Base-by-base conservation (phyloP, 2,329 filamentous ascomycete species). In the Cryphonectria carpinicola region DNA sequence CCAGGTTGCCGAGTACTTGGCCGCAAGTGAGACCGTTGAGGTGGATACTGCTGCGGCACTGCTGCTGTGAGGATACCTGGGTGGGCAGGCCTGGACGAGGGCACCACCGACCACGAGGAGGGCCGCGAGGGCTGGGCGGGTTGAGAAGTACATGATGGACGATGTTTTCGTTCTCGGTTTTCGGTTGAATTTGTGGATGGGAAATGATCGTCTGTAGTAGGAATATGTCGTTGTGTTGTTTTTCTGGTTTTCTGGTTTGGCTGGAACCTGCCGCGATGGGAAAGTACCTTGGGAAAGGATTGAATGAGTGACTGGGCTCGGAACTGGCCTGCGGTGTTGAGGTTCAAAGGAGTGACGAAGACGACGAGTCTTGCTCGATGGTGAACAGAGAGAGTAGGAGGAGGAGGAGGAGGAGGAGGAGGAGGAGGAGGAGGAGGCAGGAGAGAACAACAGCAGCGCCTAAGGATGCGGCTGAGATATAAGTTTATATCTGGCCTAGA, bases 101-200 rank as follows among this genome's bases (percentile, higher is more conserved):
- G 37, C 63, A 10, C 65, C 64, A 25, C 56, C 32, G 69, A 66
- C 63, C 63, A 68, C 28, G 32, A 72, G 56, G 63, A 72, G 63
- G 71, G 71, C 71, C 62, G 69, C 71, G 35, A 72, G 66, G 63
- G 63, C 66, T 43, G 69, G 65, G 52, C 66, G 56, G 69, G 70
- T 65, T 37, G 71, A 69, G 66, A 69, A 71, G 41, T 69, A 66
- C 71, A 72, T 72, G 22, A 14, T 71, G 63, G 41, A 39, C 37
- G 39, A 32, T 3, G 19, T 1, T 35, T 19, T 65, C 37, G 41
- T 52, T 39, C 10, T 46, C 17, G 19, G n/a, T 61, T 61, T 63
- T 4, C 32, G 65, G 37, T 37, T 10, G 13, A 41, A 32, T 2
- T 2, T 28, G 32, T 52, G 54, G 56, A 43, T 17, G 25, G 69